Evolutionary conservation across 2,329 filamentous ascomycete genomes (phyloP), one percentile per base, ranked within the genome.

Genomic region (Stemphylium vesicarium): DNA sequence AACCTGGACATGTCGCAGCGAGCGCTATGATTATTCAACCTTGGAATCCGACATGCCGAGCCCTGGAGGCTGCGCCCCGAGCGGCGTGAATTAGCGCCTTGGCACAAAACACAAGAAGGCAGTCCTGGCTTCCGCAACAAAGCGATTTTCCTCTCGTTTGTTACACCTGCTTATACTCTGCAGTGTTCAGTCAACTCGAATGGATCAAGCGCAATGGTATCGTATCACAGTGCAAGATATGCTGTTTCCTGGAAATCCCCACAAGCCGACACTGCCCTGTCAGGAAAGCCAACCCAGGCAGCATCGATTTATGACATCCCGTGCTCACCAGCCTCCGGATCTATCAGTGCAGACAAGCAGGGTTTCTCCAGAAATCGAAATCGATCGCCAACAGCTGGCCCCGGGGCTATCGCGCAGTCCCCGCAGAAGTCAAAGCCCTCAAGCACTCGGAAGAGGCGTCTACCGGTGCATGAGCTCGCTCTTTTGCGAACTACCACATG

Each of bases 401-500:
- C 35, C 12, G 18, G n/a, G 13, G 12, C 31, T 24, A 13, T 33
- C 35, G 24, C 16, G 24, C 24, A 7, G 26, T 12, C 15, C 26
- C 29, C n/a, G 26, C 42, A 20, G 20, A 50, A 46, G 37, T 8
- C 39, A 48, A 40, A 15, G 18, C 22, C 24, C 39, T 45, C 43
- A 37, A 43, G 40, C 48, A 60, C 44, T 59, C 60, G 56, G 57
- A 67, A 60, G 60, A 64, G 60, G 43, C 54, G 56, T 15, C 47
- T 69, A 29, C 62, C 68, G 50, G 59, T 68, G 37, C 60, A 66
- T 47, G 57, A 65, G 39, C 71, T 75, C 37, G 53, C 66, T 26
- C 44, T 73, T 20, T 47, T 68, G 22, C 66, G 69, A 46, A 67
- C 65, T 3, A 65, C 67, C n/a, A 66, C 68, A 45, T 59, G 56